These are phyloP conservation scores for Larix kaempferi DNA, from an alignment of 75 land plant species.

Conservation along the genomic window DNA sequence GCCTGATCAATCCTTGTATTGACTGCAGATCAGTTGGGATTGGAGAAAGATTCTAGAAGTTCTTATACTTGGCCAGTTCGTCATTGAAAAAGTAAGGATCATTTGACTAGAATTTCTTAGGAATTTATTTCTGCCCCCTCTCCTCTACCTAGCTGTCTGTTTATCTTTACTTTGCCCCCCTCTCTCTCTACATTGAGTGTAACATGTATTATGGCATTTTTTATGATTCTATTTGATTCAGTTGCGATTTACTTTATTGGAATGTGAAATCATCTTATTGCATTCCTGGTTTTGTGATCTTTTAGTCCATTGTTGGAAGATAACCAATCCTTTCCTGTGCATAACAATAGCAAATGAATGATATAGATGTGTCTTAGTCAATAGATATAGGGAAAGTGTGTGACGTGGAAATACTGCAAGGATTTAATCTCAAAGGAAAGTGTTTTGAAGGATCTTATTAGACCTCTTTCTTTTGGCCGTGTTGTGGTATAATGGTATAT, in stretches of 20 bases:
- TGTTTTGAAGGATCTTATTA: too few species aligned
- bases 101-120: background rate
- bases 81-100: slow-evolving; percentile 75
- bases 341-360: background rate
- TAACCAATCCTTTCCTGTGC: background rate
- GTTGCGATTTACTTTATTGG: background rate
- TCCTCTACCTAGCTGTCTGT: too few species aligned
- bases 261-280: background rate
- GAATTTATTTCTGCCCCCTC: too few species aligned
- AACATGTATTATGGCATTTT: background rate
- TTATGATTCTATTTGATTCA: background rate
- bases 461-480: too few species aligned
- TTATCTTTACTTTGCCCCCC: background rate
- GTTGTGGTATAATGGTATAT: too few species aligned
- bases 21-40: slow-evolving; percentile 89
- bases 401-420: too few species aligned
- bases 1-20: background rate
- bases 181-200: background rate
- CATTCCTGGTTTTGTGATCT: background rate
- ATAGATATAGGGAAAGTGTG: background rate
- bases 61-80: slow-evolving; percentile 95
- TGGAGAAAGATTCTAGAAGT: slow-evolving; percentile 99
- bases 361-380: background rate
- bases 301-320: background rate
- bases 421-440: too few species aligned